A percentile compares a stretch with the other conserved stretches of the same genome.
These are phyloP conservation scores for Populus hybrid DNA, from an alignment of 441 rosid species.

Conservation along the genomic window DNA sequence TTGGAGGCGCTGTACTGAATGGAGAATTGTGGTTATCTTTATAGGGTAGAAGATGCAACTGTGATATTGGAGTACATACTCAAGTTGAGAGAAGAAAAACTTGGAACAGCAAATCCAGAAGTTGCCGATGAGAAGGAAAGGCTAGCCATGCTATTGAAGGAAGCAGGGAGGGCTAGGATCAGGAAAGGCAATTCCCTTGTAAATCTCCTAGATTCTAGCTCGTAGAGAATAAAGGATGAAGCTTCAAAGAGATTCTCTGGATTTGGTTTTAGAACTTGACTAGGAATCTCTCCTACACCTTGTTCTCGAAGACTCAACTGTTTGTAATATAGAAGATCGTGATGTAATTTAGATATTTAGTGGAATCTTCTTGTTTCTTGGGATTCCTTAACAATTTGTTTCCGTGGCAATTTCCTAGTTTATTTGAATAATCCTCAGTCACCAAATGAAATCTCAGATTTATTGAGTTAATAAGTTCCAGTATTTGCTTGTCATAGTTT, in stretches of 20 bases:
- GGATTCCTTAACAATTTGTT: neutral
- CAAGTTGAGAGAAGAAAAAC: conserved; percentile 87
- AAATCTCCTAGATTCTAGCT: conserved; percentile 49
- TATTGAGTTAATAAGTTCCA: neutral
- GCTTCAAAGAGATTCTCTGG: conserved; percentile 26
- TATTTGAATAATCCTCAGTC: neutral
- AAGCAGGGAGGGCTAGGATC: conserved; percentile 78
- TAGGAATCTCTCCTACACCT: neutral
- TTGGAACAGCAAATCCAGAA: conserved; percentile 90
- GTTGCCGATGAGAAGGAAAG: conserved; percentile 84
- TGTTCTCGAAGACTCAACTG: neutral
- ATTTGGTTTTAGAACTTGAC: conserved; percentile 16
- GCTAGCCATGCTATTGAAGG: conserved; percentile 83
- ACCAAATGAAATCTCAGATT: neutral
- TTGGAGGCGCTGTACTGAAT: conserved; percentile 14
- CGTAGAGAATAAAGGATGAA: conserved; percentile 23
- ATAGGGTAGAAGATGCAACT: conserved; percentile 88
- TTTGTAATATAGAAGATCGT: neutral
- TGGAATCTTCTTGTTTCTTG: neutral
- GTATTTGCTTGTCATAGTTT: neutral
- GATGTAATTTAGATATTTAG: neutral
- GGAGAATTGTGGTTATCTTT: conserved; percentile 6
- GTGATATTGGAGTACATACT: conserved; percentile 85
- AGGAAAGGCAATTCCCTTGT: conserved; percentile 75
- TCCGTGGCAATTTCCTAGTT: neutral